These are phyloP conservation scores for Geotrichum citri-aurantii DNA, from an alignment of 1,139 yeast species.

Conservation along the genomic window DNA sequence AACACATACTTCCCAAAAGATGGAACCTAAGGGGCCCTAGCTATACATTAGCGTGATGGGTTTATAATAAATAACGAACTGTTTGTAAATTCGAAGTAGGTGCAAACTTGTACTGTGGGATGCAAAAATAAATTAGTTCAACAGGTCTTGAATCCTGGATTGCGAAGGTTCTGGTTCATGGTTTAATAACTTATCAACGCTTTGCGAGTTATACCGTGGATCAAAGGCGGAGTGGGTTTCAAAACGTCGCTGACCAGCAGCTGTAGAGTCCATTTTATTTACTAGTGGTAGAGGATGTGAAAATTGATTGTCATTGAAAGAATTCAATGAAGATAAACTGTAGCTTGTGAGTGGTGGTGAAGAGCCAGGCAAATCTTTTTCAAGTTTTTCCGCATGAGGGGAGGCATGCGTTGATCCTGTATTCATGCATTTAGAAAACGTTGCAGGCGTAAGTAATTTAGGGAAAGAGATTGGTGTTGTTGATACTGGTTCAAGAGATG, in stretches of 20 bases:
- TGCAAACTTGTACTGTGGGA: too few relatives aligned
- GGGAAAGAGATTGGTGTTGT: neutral
- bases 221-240: neutral
- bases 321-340: neutral
- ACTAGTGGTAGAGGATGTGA: neutral
- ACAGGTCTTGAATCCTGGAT: neutral
- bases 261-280: neutral
- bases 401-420: neutral
- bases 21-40: too few relatives aligned
- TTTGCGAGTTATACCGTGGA: neutral
- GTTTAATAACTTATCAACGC: neutral
- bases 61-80: too few relatives aligned
- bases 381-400: neutral
- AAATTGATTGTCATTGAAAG: neutral
- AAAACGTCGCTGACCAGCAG: constrained; percentile 2
- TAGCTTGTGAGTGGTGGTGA: neutral
- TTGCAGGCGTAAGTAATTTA: neutral
- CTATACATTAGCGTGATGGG: too few relatives aligned
- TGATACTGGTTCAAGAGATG: neutral
- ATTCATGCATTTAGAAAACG: neutral
- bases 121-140: neutral
- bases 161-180: constrained; percentile 1
- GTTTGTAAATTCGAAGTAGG: too few relatives aligned
- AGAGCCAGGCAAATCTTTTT: neutral
- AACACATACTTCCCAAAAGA: too few relatives aligned